Conservation (phyloP, 331 rosid genomes). For the Malus hybrid region DNA sequence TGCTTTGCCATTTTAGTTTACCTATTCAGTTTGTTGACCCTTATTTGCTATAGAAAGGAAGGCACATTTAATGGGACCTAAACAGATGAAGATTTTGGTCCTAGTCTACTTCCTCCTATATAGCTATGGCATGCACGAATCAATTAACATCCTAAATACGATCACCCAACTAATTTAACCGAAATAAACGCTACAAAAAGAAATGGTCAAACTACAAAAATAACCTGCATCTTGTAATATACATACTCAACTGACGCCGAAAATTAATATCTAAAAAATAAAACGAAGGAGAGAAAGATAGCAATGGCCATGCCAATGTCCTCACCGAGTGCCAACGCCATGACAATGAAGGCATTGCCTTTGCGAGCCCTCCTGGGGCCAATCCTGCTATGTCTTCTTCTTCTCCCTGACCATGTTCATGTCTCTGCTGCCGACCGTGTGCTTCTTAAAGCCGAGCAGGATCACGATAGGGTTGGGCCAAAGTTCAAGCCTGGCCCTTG, state of each 20-base stretch:
- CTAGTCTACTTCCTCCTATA: neutral
- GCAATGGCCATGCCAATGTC: neutral
- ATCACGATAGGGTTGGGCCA: neutral
- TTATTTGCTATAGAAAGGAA: too few species aligned
- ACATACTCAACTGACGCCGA: neutral
- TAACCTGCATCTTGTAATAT: slow-evolving; percentile 4
- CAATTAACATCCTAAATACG: neutral
- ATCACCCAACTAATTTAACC: slow-evolving; percentile 3
- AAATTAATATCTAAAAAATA: neutral
- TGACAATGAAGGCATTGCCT: slow-evolving; percentile 9
- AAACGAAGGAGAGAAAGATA: neutral
- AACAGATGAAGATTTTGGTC: too few species aligned
- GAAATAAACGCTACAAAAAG: neutral
- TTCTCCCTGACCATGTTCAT: slow-evolving; percentile 8
- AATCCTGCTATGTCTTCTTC: neutral
- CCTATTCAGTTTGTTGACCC: too few species aligned
- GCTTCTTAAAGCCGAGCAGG: neutral
- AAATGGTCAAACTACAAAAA: neutral
- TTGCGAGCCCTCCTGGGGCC: neutral
- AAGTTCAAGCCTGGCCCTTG: slow-evolving; percentile 40
- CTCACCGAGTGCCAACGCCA: neutral
- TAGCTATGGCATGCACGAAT: neutral
- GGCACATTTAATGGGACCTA: too few species aligned
- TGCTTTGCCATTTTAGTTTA: too few species aligned
- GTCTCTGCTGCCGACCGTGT: neutral